Evolutionary conservation across 2,329 filamentous ascomycete genomes (phyloP), one percentile per base, ranked within the genome.

Genomic region (Neocucurbitaria cava): DNA sequence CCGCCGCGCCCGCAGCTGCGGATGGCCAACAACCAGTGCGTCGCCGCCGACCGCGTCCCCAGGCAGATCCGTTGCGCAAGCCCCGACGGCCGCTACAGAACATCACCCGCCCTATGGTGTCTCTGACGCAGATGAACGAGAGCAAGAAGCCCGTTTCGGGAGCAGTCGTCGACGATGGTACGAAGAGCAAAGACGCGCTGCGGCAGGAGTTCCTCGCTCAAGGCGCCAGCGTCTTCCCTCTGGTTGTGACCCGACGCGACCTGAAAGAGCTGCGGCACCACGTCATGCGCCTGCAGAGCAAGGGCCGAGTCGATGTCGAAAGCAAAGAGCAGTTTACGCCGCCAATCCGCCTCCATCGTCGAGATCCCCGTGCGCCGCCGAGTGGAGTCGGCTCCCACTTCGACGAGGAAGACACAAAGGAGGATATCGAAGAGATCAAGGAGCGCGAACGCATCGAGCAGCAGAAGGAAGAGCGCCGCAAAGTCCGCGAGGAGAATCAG

Each of bases 341-440:
- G 24, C 95, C 95, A 0, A 90, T 98, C 28, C 89, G 91, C 33
- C 80, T 99, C 33, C 93, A 98, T 72, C 88, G 95, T 59, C 89
- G 95, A 52, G 93, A 97, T 72, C 92, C 93, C 17, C 72, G 73
- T 28, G 74, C 86, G 88, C 66, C 88, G 87, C 65, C 87, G 83
- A 42, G 84, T 59, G 62, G 77, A 48, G 62, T 66, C 41, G 66
- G 72, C 46, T 64, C 71, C 3, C 68, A 74, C 17, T 69, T 70
- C 28, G 70, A 74, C 47, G 77, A 79, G 64, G 88, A 26, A 85
- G 88, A 50, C 81, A 87, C 61, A 81, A 82, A 86, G 52, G 89
- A 90, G 69, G 86, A 89, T 44, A 35, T 81, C 73, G 67, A 79
- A 74, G 90, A 91, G 31, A 90, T 92, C 64, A 83, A 83, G 58